phyloP scores from a whole-genome alignment of 257 asterid genomes.

The Jasminum sambac region DNA sequence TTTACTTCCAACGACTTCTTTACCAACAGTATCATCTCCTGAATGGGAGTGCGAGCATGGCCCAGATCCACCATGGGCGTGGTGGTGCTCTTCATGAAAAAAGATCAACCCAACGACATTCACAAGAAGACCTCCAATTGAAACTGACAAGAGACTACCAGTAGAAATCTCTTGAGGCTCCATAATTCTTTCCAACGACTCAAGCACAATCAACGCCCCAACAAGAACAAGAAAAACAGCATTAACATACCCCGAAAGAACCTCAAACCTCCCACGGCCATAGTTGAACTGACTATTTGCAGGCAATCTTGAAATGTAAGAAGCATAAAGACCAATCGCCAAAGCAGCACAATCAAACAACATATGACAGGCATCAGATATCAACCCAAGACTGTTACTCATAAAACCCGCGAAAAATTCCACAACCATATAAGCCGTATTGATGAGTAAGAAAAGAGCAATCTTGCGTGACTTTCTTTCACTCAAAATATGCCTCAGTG shows the following conservation, averaged over 20 bases:
- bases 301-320: constrained; percentile 89
- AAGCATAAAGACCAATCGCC: constrained; percentile 91
- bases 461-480: constrained; percentile 91
- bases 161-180: constrained; percentile 98
- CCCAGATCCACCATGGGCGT: constrained; percentile 92
- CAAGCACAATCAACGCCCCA: constrained; percentile 80
- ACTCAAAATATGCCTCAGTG: constrained; percentile 78
- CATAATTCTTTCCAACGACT: constrained; percentile 86
- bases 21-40: constrained; percentile 3
- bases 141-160: constrained; percentile 69
- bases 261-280: constrained; percentile 98
- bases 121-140: constrained; percentile 90
- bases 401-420: constrained; percentile 90
- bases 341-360: constrained; percentile 97
- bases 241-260: constrained; percentile 87
- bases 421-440: constrained; percentile 90
- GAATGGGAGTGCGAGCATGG: constrained; percentile 62
- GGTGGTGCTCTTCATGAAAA: constrained; percentile 99
- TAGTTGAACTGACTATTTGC: constrained; percentile 79
- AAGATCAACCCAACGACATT: constrained; percentile 83
- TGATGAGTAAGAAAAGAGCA: constrained; percentile 82
- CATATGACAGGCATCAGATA: constrained; percentile 99
- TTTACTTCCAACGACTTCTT: not conserved
- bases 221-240: constrained; percentile 91
- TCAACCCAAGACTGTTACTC: constrained; percentile 98